Percentiles rank a stretch among this genome's conserved stretches.
These are phyloP conservation scores for Scutellospora calospora DNA, from an alignment of 371 early-diverging fungal species.

Conservation along the genomic window DNA sequence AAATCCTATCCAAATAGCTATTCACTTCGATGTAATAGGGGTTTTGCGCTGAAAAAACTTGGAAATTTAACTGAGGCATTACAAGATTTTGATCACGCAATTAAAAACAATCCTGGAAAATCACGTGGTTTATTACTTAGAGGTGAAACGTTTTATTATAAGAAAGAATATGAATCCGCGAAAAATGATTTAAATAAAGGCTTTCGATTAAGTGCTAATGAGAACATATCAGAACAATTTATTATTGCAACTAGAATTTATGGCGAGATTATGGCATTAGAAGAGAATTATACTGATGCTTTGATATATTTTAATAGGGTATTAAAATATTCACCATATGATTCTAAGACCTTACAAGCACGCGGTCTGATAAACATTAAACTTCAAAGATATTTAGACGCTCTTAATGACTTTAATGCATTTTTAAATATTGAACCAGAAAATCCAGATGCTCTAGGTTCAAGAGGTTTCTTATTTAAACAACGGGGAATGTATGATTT, in stretches of 20 bases:
- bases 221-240: neutral
- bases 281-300: neutral
- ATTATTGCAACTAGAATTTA: conserved; percentile 13
- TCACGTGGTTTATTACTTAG: conserved; percentile 2
- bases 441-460: neutral
- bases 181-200: conserved; percentile 25
- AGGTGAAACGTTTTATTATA: neutral
- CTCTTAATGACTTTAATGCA: conserved; percentile 24
- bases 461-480: neutral
- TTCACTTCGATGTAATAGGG: conserved; percentile 33
- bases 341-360: neutral
- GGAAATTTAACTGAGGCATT: neutral
- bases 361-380: conserved; percentile 21
- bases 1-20: conserved; percentile 30
- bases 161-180: neutral
- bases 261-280: neutral
- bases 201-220: neutral
- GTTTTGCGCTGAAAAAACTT: neutral
- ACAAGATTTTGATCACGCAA: conserved; percentile 20
- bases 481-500: neutral
- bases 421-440: neutral
- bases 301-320: neutral
- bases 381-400: conserved; percentile 4
- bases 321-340: neutral
- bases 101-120: conserved; percentile 21